Conservation (phyloP, 345 rosid genomes). For the Sonneratia caseolaris region DNA sequence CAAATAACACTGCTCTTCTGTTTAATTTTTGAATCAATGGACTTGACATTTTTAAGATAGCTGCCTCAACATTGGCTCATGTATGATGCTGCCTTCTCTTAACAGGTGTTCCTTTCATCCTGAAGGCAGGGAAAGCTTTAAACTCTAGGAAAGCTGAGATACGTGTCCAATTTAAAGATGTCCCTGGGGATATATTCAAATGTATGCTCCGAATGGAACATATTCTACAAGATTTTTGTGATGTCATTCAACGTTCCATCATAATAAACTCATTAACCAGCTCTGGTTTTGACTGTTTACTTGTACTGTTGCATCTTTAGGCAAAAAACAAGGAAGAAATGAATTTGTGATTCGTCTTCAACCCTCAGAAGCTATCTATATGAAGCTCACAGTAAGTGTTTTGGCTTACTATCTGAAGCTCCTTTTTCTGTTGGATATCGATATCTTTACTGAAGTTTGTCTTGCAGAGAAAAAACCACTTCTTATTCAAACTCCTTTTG, state of each 20-base stretch:
- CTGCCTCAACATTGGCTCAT: neutral
- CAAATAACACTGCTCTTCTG: neutral
- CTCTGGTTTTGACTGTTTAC: neutral
- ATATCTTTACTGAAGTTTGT: neutral
- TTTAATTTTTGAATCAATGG: neutral
- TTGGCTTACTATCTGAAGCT: neutral
- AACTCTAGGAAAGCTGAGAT: slow-evolving; percentile 97
- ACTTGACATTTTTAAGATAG: neutral
- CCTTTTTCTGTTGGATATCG: neutral
- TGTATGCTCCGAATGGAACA: slow-evolving; percentile 26
- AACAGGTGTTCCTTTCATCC: slow-evolving; percentile 88
- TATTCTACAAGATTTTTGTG: neutral
- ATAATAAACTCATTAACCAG: neutral
- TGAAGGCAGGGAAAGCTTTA: slow-evolving; percentile 97
- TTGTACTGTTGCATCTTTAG: slow-evolving; percentile 22
- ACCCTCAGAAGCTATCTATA: slow-evolving; percentile 94
- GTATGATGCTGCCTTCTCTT: slow-evolving; percentile 6
- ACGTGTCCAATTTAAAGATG: slow-evolving; percentile 95
- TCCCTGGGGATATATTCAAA: slow-evolving; percentile 94
- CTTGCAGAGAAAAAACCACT: too few relatives aligned
- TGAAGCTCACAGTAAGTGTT: slow-evolving; percentile 81
- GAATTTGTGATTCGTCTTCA: slow-evolving; percentile 96
- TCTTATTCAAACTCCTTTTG: too few relatives aligned
- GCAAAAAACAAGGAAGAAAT: slow-evolving; percentile 93
- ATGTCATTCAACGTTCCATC: neutral